Evolutionary conservation across 371 early-diverging fungal genomes (phyloP).

Genomic region (Rhizopus delemar): DNA sequence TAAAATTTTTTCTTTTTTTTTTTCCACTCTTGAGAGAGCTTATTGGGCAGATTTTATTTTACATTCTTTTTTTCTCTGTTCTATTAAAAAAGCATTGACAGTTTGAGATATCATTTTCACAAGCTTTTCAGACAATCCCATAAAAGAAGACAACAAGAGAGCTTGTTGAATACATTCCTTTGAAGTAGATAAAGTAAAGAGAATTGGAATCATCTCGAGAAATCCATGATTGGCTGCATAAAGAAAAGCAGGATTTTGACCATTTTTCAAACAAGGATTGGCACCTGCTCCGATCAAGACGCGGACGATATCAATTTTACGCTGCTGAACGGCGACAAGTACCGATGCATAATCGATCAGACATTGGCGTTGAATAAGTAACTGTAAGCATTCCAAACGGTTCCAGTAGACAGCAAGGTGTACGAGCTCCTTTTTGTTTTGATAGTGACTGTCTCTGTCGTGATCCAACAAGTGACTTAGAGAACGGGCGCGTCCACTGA

Average conservation of each 20-base stretch:
- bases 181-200: conserved; percentile 36
- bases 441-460: background rate
- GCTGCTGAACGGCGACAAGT: conserved; percentile 44
- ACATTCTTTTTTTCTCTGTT: too few species aligned
- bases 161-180: conserved; percentile 37
- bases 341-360: conserved; percentile 17
- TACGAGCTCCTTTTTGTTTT: background rate
- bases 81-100: conserved; percentile 7
- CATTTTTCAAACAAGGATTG: conserved; percentile 31
- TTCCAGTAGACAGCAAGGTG: conserved; percentile 37
- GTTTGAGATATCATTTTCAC: conserved; percentile 9
- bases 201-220: conserved; percentile 39
- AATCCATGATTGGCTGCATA: conserved; percentile 51
- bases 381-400: conserved; percentile 34
- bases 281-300: conserved; percentile 26
- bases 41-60: too few species aligned
- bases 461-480: conserved; percentile 23
- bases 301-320: conserved; percentile 48
- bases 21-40: too few species aligned
- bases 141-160: conserved; percentile 20
- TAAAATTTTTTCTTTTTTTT: too few species aligned
- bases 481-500: conserved; percentile 26
- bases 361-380: conserved; percentile 29
- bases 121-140: conserved; percentile 22
- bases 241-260: conserved; percentile 38